Evolutionary conservation across 306 rosid species (phyloP).

Genomic region (Gastrolobium bilobum): DNA sequence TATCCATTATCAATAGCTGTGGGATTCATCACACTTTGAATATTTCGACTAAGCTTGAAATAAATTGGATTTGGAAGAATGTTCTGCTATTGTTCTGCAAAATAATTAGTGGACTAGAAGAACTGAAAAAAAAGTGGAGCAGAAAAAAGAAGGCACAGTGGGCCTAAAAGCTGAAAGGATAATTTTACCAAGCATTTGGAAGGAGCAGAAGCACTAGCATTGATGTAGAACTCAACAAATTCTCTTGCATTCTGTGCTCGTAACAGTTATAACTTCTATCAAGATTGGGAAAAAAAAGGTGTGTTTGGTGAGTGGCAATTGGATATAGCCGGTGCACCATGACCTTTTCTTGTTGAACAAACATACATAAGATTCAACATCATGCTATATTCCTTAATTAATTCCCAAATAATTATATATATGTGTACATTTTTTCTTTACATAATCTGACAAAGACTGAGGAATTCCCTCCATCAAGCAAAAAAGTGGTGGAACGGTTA

Average conservation of each 20-base stretch:
- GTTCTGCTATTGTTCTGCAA: slow-evolving; percentile 25
- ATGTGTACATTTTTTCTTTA: slow-evolving; percentile 14
- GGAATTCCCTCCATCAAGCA: slow-evolving; percentile 84
- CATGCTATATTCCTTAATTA: slow-evolving; percentile 16
- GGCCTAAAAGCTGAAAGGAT: slow-evolving; percentile 40
- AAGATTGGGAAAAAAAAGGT: neutral
- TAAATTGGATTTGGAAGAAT: slow-evolving; percentile 31
- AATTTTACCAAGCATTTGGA: neutral
- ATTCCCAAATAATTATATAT: slow-evolving; percentile 33
- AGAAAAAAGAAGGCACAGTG: slow-evolving; percentile 29
- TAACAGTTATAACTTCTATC: neutral
- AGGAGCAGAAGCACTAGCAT: neutral
- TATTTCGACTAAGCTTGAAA: neutral
- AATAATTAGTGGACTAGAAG: slow-evolving; percentile 30
- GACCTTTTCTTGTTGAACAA: slow-evolving; percentile 47
- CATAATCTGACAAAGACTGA: slow-evolving; percentile 47
- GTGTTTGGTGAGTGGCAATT: slow-evolving; percentile 45
- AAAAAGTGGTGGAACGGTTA: slow-evolving; percentile 83
- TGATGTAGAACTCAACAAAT: slow-evolving; percentile 5
- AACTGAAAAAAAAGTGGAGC: slow-evolving; percentile 11
- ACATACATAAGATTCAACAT: slow-evolving; percentile 40
- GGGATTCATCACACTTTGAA: too few relatives aligned
- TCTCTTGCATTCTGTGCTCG: neutral
- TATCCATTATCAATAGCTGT: too few relatives aligned
- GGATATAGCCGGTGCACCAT: slow-evolving; percentile 42